Evolutionary conservation across 345 rosid species (phyloP), one percentile per base, ranked within the genome.

Genomic region (Cardamine resedifolia): DNA sequence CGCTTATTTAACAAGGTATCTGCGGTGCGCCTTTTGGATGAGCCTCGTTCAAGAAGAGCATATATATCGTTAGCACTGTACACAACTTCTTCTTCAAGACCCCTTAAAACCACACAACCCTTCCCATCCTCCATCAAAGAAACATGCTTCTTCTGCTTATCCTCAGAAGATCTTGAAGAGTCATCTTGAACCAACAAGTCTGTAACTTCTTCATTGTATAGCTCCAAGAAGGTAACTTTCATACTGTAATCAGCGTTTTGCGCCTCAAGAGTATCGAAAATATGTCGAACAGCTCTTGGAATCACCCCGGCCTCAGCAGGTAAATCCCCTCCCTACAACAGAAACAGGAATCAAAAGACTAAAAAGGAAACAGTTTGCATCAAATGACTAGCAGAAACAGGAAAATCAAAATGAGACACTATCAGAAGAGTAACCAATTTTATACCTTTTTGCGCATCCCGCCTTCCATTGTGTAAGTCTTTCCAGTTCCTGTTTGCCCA

Each of bases 391-490:
- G 7, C 70, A 26, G 16, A 64, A 33, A 27, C 53, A 2, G 7
- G 14, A 9, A 45, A 52, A 15, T 21, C 41, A 10, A 52, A 64
- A n/a, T 10, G 39, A 16, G 30, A 56, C 15, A 62, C 23, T n/a
- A n/a, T 27, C 5, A 30, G 24, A 58, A 58, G 39, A 56, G 10
- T 20, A 30, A 41, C 2, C 6, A 4, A 10, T 11, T 10, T 10
- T 3, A 38, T 79, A 89, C 97, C 92, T 94, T 94, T 53, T 87
- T 94, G 68, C 91, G 82, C 90, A 89, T 87, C 10, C 95, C 97
- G 33, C 98, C 98, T 79, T 94, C 96, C 98, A 94, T 94, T 12
- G 97, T 89, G 51, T 84, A 91, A 24, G 98, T 93, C 80, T 93
- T 93, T 1, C 97, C 97, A 0, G 98, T 90, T 52, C 95, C 96